phyloP scores from a whole-genome alignment of 352 stramenopile genomes.

The Phytophthora crassamura region DNA sequence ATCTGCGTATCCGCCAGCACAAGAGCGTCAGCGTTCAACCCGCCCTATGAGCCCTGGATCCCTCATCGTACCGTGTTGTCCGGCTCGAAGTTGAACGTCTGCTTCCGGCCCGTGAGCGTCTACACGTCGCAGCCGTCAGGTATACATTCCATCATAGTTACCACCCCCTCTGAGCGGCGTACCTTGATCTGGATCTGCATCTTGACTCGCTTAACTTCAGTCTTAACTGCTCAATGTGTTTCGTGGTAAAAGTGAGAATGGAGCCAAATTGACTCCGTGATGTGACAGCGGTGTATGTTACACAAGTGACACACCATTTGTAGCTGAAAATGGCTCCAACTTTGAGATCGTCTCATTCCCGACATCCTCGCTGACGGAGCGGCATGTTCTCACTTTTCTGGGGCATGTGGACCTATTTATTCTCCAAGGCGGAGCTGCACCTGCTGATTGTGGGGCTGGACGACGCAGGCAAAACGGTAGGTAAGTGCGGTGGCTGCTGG shows the following conservation, averaged over 20 bases:
- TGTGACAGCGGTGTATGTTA: background rate
- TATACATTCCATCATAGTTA: background rate
- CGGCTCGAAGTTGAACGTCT: constrained; percentile 91
- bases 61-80: constrained; percentile 73
- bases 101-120: constrained; percentile 89
- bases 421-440: constrained; percentile 90
- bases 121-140: constrained; percentile 26
- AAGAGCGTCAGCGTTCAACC: background rate
- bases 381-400: constrained; percentile 88
- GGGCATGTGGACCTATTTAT: constrained; percentile 85
- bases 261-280: background rate
- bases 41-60: background rate
- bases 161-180: background rate
- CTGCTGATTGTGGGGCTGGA: constrained; percentile 93
- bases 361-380: constrained; percentile 1
- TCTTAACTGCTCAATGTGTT: constrained; percentile 7
- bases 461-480: constrained; percentile 93
- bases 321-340: constrained; percentile 14
- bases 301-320: background rate
- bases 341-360: background rate
- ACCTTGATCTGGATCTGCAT: constrained; percentile 92
- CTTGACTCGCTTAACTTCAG: constrained; percentile 4
- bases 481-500: constrained; percentile 37
- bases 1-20: constrained; percentile 68
- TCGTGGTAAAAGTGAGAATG: constrained; percentile 20